phyloP scores from a whole-genome alignment of 2,329 filamentous ascomycete species.

The Colletotrichum agaves region DNA sequence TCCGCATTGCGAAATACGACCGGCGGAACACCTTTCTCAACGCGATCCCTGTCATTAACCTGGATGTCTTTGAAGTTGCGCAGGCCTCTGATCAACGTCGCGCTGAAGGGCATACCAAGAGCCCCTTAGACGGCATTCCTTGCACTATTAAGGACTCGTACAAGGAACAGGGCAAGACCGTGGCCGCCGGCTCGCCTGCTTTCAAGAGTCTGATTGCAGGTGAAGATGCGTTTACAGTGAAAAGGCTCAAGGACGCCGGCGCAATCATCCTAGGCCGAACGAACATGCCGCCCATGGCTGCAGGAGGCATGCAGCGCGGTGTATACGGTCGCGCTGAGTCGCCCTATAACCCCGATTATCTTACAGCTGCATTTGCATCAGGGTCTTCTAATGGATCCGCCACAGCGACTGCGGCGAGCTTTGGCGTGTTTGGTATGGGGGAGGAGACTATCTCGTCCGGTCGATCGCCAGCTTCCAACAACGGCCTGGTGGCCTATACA shows the following conservation, averaged over 20 bases:
- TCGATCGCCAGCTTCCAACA: conserved; percentile 66
- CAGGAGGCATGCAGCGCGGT: conserved; percentile 65
- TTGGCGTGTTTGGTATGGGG: conserved; percentile 64
- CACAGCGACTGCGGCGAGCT: conserved; percentile 57
- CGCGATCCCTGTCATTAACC: conserved; percentile 43
- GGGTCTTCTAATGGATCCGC: conserved; percentile 65
- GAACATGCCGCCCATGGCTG: conserved; percentile 68
- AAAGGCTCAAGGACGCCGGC: conserved; percentile 59
- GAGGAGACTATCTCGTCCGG: conserved; percentile 67
- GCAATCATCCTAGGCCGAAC: conserved; percentile 64
- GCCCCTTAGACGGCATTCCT: conserved; percentile 63
- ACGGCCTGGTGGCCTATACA: conserved; percentile 65
- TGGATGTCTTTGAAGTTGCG: conserved; percentile 41
- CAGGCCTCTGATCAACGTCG: conserved; percentile 44
- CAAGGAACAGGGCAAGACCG: conserved; percentile 63
- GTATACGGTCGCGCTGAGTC: conserved; percentile 63
- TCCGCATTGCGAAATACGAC: conserved; percentile 43
- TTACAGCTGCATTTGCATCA: conserved; percentile 62
- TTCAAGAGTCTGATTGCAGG: conserved; percentile 60
- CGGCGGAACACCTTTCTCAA: conserved; percentile 41
- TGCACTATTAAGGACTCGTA: conserved; percentile 69
- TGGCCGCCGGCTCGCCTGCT: conserved; percentile 65
- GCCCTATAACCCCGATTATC: conserved; percentile 61
- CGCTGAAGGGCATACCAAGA: conserved; percentile 30
- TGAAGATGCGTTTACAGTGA: conserved; percentile 63